Evolutionary conservation across 129 eudicot genomes (phyloP), one percentile per base, ranked within the genome.

Genomic region (Arctium lappa): DNA sequence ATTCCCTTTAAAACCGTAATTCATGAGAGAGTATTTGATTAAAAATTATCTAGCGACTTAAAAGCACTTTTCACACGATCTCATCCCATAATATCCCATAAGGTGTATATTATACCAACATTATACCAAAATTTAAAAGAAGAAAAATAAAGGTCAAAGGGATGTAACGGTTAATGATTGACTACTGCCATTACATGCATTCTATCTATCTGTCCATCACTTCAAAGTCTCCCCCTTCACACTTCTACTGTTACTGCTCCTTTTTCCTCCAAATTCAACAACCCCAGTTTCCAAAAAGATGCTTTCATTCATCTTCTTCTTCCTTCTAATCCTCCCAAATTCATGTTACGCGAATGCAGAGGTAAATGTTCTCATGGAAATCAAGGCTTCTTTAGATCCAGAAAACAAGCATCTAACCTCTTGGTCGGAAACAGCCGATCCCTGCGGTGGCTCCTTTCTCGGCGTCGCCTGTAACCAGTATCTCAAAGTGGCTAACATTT

Each of bases 391-490:
- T 71, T 50, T 95, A 72, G 99, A 95, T 86, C 99, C 99, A 40
- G 88, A 87, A 63, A 95, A 87, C 87, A 93, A 91, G 81, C 72
- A 75, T 62, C 88, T 95, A n/a, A 79, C 87, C 2, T 87, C 97
- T 6, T 95, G 99, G 99, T 79, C 87, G 12, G 56, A 56, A 62
- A 83, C 83, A 38, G 97, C 95, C 10, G 97, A 95, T 88, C 99
- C 97, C 2, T 95, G 99, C 78, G 81, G 81, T 71, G 97, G 94
- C 71, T 48, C 90, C 1, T 95, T 95, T 15, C 46, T 81, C 44
- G 99, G 99, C 16, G 97, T 95, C 31, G 97, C 94, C 29, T 95
- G 99, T 60, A 95, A 95, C 50, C 88, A 89, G 86, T 90, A 93
- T 80, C 87, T 88, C 16, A 93, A 93, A 79, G 97, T 95, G 65